A percentile compares a stretch with the other conserved stretches of the same genome.
Evolutionary conservation across 108 stramenopile genomes (phyloP).

Genomic region (Cyclostephanos invisitatus): DNA sequence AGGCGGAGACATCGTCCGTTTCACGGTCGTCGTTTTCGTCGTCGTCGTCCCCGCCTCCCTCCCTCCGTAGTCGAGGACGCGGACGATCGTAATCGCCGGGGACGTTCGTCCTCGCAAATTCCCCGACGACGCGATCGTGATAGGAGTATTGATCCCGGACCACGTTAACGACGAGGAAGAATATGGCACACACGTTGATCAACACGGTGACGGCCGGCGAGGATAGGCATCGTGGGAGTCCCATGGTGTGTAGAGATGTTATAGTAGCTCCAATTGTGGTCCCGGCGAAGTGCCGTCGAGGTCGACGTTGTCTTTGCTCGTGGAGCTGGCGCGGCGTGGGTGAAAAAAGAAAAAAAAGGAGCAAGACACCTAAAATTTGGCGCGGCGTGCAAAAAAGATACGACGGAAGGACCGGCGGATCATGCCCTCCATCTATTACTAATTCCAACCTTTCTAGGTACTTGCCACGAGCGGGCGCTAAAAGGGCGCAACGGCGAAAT

Average conservation of each 20-base stretch:
- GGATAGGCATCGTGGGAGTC: slow-evolving; percentile 16
- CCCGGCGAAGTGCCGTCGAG: too few species aligned
- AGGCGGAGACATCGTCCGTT: not conserved
- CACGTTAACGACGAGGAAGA: slow-evolving; percentile 25
- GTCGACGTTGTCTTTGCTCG: too few species aligned
- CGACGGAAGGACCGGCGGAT: too few species aligned
- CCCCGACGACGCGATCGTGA: slow-evolving; percentile 20
- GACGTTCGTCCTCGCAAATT: not conserved
- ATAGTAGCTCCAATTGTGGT: too few species aligned
- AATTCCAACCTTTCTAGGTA: too few species aligned
- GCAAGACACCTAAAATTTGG: too few species aligned
- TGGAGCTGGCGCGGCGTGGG: too few species aligned
- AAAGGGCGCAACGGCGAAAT: too few species aligned
- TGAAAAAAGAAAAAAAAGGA: too few species aligned
- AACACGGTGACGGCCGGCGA: slow-evolving; percentile 13
- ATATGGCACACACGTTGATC: slow-evolving; percentile 22
- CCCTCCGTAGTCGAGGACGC: not conserved
- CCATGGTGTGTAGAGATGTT: slow-evolving; percentile 11
- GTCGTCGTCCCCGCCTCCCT: not conserved
- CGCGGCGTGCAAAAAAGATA: too few species aligned
- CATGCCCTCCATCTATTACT: too few species aligned
- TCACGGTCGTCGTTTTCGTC: not conserved
- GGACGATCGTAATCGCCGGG: not conserved
- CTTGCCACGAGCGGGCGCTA: too few species aligned
- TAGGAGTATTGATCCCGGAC: slow-evolving; percentile 22